These are phyloP conservation scores for Daedalea quercina DNA, from an alignment of 768 basidiomycete species.

Conservation along the genomic window DNA sequence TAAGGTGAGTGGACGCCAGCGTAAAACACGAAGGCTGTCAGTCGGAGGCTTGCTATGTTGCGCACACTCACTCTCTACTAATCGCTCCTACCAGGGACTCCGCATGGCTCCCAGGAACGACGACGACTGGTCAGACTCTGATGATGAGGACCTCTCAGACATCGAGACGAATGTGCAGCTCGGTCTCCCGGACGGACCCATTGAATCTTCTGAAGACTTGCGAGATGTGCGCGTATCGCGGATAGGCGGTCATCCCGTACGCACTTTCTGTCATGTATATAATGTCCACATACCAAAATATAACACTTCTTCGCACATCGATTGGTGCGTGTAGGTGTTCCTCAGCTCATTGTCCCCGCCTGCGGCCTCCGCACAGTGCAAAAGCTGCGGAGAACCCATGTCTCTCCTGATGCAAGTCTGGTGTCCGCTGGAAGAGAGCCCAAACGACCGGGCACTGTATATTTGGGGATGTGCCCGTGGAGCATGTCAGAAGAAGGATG, in stretches of 20 bases:
- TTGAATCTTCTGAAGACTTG: conserved; percentile 53
- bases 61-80: too few species aligned
- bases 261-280: conserved; percentile 47
- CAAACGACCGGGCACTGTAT: conserved; percentile 80
- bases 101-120: conserved; percentile 34
- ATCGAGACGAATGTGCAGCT: conserved; percentile 71
- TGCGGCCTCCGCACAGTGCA: conserved; percentile 61
- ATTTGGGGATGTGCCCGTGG: conserved; percentile 75
- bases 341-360: conserved; percentile 62
- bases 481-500: conserved; percentile 67
- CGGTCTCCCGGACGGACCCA: conserved; percentile 72
- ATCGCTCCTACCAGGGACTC: too few species aligned
- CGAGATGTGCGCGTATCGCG: conserved; percentile 80
- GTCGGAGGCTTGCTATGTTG: too few species aligned
- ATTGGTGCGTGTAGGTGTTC: conserved; percentile 50
- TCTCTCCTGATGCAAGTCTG: conserved; percentile 82
- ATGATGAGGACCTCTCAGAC: conserved; percentile 49
- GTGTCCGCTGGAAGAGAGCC: conserved; percentile 84
- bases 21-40: too few species aligned
- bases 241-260: conserved; percentile 87
- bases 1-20: too few species aligned
- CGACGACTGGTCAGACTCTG: conserved; percentile 78
- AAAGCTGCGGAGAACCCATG: conserved; percentile 65
- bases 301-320: conserved; percentile 20
- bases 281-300: conserved; percentile 29